These are phyloP conservation scores for Acephala macrosclerotiorum DNA, from an alignment of 2,329 filamentous ascomycete genomes.

Conservation along the genomic window DNA sequence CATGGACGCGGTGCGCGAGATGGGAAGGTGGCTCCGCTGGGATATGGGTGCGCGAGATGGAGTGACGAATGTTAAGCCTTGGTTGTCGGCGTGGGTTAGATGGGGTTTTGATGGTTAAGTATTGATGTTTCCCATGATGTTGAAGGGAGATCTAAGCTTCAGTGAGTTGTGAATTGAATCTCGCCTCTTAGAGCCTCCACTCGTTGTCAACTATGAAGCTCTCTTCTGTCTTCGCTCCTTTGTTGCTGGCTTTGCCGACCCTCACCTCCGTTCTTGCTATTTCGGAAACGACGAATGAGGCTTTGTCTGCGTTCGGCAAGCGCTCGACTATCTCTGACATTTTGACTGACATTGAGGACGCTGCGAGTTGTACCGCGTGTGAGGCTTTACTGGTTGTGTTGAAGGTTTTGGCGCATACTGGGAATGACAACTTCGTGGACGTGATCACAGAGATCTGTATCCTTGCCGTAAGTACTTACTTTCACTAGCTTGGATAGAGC, in stretches of 20 bases:
- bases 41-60: neutral
- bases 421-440: conserved; percentile 51
- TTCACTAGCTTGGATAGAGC: too few relatives aligned
- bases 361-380: conserved; percentile 44
- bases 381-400: conserved; percentile 48
- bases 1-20: neutral
- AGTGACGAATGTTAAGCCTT: conserved; percentile 2
- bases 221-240: conserved; percentile 4
- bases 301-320: conserved; percentile 18
- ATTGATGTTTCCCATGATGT: neutral
- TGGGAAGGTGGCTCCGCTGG: neutral
- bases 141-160: neutral
- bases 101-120: neutral
- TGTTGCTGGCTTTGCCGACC: conserved; percentile 10
- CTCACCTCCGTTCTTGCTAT: conserved; percentile 20
- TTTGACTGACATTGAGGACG: conserved; percentile 44
- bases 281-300: conserved; percentile 18
- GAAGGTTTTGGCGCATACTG: conserved; percentile 52
- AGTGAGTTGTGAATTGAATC: neutral
- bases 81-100: neutral
- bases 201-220: conserved; percentile 15
- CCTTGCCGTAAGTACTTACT: conserved; percentile 28
- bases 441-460: conserved; percentile 47
- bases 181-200: neutral
- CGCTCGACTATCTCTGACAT: conserved; percentile 35